A percentile compares a stretch with the other conserved stretches of the same genome.
Conservation (phyloP, 1,284 basidiomycete species). For the Malassezia furfur region DNA sequence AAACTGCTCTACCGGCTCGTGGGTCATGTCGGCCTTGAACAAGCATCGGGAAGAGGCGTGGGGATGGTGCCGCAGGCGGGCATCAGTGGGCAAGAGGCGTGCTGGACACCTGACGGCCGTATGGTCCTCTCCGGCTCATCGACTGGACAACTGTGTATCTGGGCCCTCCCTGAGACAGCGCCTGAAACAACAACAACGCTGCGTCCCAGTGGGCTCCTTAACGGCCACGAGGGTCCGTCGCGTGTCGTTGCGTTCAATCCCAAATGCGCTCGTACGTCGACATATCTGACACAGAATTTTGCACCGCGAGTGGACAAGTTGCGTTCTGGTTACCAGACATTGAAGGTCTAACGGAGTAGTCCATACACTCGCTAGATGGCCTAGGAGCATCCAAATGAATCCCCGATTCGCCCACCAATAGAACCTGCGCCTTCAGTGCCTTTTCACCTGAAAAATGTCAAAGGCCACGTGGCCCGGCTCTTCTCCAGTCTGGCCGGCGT, state of each 20-base stretch:
- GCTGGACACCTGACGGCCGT: slow-evolving; percentile 42
- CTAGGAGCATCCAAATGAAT: too few relatives aligned
- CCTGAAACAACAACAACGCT: slow-evolving; percentile 11
- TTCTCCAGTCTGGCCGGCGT: background rate
- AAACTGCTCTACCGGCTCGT: slow-evolving; percentile 25
- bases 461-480: background rate
- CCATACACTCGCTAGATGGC: background rate
- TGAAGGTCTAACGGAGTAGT: background rate
- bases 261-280: slow-evolving; percentile 32
- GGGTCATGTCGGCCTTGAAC: slow-evolving; percentile 34
- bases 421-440: too few relatives aligned
- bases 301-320: slow-evolving; percentile 32
- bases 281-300: slow-evolving; percentile 23
- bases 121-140: slow-evolving; percentile 30
- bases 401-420: too few relatives aligned
- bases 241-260: slow-evolving; percentile 41
- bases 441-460: too few relatives aligned
- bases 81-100: slow-evolving; percentile 38
- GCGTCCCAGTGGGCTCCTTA: slow-evolving; percentile 18
- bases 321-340: slow-evolving; percentile 41
- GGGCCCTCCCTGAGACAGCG: slow-evolving; percentile 25
- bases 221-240: slow-evolving; percentile 27
- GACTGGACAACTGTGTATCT: slow-evolving; percentile 17
- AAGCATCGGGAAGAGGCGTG: slow-evolving; percentile 20
- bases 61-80: slow-evolving; percentile 38